These are phyloP conservation scores for Pulicaria dysenterica DNA, from an alignment of 129 eudicot genomes.

Conservation along the genomic window DNA sequence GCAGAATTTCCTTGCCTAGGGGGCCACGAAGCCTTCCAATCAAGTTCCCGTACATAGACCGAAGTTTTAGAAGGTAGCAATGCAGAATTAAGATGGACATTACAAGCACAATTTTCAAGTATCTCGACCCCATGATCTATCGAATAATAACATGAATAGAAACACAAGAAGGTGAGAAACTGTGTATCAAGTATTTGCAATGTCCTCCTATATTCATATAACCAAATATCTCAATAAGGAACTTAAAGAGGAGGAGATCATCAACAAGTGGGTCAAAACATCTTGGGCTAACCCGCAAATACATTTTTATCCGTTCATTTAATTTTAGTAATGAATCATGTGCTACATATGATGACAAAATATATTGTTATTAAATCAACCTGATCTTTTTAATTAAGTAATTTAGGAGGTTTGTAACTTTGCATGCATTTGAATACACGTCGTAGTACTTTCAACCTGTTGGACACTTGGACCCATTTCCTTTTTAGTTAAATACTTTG, in stretches of 20 bases:
- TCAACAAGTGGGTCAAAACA: background rate
- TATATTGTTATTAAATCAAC: no score
- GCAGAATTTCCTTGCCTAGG: constrained; percentile 42
- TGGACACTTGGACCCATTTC: no score
- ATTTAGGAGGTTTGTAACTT: no score
- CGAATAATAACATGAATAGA: background rate
- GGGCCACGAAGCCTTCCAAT: constrained; percentile 82
- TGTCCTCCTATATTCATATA: background rate
- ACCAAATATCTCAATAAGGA: constrained; percentile 11
- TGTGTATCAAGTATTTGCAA: background rate
- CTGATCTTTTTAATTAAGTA: no score
- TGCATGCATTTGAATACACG: no score
- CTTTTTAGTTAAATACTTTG: no score
- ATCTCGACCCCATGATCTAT: constrained; percentile 70
- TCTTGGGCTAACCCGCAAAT: no score
- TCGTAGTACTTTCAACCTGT: no score
- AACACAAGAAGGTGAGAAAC: constrained; percentile 1
- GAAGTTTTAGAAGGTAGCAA: constrained; percentile 43
- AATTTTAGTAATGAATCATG: no score
- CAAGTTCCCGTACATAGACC: constrained; percentile 87
- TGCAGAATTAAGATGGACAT: constrained; percentile 57
- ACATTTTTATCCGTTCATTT: no score
- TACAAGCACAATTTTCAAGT: constrained; percentile 66
- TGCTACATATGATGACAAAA: no score
- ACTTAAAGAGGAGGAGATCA: background rate